Evolutionary conservation across 345 rosid species (phyloP), one percentile per base, ranked within the genome.

Genomic region (Bretschneidera sinensis): DNA sequence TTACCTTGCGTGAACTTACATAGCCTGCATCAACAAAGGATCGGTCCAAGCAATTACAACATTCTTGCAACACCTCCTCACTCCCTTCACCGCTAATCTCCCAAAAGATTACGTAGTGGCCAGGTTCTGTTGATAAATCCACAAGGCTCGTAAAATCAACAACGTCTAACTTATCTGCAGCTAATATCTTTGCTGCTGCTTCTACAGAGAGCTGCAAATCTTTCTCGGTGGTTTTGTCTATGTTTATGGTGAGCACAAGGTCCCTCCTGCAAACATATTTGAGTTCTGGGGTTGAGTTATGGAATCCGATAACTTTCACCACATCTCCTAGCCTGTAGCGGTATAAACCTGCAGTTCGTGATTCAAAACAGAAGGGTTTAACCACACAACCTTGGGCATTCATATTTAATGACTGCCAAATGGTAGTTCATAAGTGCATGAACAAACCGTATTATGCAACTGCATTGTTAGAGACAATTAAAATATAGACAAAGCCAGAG

Each of bases 241-340:
- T 91, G 83, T 91, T 91, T 67, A 95, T 83, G n/a, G 76, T 76
- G 9, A 88, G 91, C 25, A 88, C 50, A 6, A 91, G 80, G 65
- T 83, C 91, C 25, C 81, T 86, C 74, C 99, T 77, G 79, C 89
- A 78, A 5, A 91, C 66, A 47, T 88, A 95, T 57, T 87, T 85
- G 5, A 95, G 88, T 63, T 85, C 82, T 0, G 99, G 97, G 57
- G 89, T 88, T 10, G 79, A 63, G 87, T 95, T 95, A 64, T 82
- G 83, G 82, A 85, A 95, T 1, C 96, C 85, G 74, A 21, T 59
- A 21, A 95, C 76, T 71, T 78, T 85, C 35, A 95, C 96, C 48
- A 85, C 89, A 24, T 95, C 99, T 52, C 96, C 99, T 15, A 95
- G 85, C 71, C 80, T 71, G 69, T 95, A 95, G 22, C 99, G 83